Conservation (phyloP, 2,329 filamentous ascomycete genomes). For the Aspergillus proliferans region DNA sequence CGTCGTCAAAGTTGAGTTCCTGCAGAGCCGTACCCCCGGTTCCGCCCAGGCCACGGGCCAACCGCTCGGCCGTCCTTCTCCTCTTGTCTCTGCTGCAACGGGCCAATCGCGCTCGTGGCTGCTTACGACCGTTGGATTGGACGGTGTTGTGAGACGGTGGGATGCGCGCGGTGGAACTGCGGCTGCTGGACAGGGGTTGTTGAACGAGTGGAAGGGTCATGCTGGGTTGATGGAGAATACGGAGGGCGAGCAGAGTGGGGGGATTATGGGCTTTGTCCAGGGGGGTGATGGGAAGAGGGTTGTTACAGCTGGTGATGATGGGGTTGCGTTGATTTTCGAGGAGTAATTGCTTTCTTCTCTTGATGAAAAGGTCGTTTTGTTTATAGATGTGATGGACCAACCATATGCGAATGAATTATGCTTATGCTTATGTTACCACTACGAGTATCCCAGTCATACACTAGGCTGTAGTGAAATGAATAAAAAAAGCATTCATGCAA, state of each 20-base stretch:
- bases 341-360: constrained; percentile 16
- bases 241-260: constrained; percentile 73
- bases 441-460: no score
- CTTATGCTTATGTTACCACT: no score
- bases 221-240: constrained; percentile 33
- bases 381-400: neutral
- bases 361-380: neutral
- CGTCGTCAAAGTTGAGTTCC: constrained; percentile 89
- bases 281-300: constrained; percentile 65
- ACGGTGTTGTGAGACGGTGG: constrained; percentile 86
- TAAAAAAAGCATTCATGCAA: neutral
- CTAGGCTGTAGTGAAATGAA: neutral
- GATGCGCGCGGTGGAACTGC: constrained; percentile 66
- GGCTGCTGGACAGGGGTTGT: constrained; percentile 61
- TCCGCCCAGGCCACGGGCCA: constrained; percentile 3
- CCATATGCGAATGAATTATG: no score
- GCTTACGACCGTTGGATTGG: constrained; percentile 83
- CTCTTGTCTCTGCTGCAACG: constrained; percentile 20
- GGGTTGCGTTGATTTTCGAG: constrained; percentile 42
- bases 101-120: constrained; percentile 53
- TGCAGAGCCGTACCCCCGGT: constrained; percentile 43
- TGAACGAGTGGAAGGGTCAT: constrained; percentile 88
- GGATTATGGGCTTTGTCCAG: constrained; percentile 87
- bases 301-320: constrained; percentile 86
- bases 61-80: constrained; percentile 17